phyloP scores from a whole-genome alignment of 345 rosid genomes.

The Sonneratia alba region DNA sequence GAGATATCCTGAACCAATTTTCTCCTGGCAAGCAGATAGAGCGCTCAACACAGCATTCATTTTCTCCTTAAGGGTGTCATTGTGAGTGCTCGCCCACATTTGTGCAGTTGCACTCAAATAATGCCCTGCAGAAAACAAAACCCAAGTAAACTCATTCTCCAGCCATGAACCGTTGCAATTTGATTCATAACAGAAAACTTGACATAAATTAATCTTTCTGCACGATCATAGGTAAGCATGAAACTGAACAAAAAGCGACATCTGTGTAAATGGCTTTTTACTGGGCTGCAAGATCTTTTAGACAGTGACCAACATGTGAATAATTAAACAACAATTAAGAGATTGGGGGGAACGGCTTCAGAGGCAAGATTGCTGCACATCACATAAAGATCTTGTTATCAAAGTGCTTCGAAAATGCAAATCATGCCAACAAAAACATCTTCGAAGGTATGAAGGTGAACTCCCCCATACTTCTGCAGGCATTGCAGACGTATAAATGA shows the following conservation, averaged over 20 bases:
- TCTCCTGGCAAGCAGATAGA: constrained; percentile 60
- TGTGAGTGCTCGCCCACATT: constrained; percentile 94
- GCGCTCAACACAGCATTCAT: constrained; percentile 69
- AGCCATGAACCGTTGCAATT: not conserved
- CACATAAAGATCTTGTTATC: not conserved
- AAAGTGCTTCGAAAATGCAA: not conserved
- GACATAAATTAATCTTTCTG: not conserved
- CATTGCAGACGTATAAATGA: not conserved
- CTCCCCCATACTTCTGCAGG: not conserved
- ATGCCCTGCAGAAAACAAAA: constrained; percentile 51
- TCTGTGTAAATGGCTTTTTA: too few relatives aligned
- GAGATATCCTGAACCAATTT: constrained; percentile 72
- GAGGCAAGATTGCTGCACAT: not conserved
- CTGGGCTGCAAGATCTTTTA: not conserved
- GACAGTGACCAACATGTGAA: not conserved
- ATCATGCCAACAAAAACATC: not conserved
- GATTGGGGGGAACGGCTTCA: not conserved
- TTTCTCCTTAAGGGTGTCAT: constrained; percentile 48
- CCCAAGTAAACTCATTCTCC: not conserved
- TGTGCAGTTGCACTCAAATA: constrained; percentile 85
- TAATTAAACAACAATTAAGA: not conserved
- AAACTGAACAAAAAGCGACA: not conserved
- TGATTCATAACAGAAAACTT: too few relatives aligned
- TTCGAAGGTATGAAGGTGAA: not conserved
- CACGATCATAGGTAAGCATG: not conserved